Evolutionary conservation across 1,139 yeast species (phyloP).

Genomic region (Saccharomyces hybrid): DNA sequence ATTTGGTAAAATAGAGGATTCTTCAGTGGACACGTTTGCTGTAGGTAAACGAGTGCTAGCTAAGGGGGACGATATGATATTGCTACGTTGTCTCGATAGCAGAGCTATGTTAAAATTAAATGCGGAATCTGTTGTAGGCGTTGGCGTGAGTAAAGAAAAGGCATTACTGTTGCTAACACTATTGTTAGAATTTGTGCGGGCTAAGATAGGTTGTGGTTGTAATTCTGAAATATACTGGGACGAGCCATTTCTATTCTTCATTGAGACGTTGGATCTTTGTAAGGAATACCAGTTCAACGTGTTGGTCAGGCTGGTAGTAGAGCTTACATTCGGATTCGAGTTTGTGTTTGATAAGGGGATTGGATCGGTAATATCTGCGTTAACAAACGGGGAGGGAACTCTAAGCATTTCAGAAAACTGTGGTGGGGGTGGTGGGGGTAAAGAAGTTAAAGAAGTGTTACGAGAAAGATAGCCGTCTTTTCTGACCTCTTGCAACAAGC

Average conservation of each 20-base stretch:
- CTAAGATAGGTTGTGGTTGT: not conserved
- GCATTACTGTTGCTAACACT: not conserved
- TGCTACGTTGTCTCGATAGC: slow-evolving; percentile 12
- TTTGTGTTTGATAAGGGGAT: not conserved
- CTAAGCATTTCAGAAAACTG: slow-evolving; percentile 12
- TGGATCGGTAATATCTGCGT: not conserved
- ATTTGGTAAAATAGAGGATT: not conserved
- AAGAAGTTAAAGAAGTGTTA: slow-evolving; percentile 19
- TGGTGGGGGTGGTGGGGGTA: slow-evolving; percentile 14
- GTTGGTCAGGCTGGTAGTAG: not conserved
- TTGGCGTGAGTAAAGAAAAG: not conserved
- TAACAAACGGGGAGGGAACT: slow-evolving; percentile 1
- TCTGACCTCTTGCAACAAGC: slow-evolving; percentile 25
- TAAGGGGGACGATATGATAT: slow-evolving; percentile 2
- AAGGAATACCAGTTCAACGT: not conserved
- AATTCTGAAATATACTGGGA: not conserved
- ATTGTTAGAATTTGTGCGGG: not conserved
- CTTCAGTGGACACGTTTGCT: not conserved
- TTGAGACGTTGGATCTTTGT: not conserved
- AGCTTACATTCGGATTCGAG: not conserved
- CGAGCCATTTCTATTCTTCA: not conserved
- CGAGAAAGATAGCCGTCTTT: slow-evolving; percentile 25
- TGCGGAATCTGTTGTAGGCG: slow-evolving; percentile 1
- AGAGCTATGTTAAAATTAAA: slow-evolving; percentile 5
- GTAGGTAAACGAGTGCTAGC: not conserved